A percentile compares a stretch with the other conserved stretches of the same genome.
Evolutionary conservation across 75 land plant genomes (phyloP).

Genomic region (Selaginella tamariscina): DNA sequence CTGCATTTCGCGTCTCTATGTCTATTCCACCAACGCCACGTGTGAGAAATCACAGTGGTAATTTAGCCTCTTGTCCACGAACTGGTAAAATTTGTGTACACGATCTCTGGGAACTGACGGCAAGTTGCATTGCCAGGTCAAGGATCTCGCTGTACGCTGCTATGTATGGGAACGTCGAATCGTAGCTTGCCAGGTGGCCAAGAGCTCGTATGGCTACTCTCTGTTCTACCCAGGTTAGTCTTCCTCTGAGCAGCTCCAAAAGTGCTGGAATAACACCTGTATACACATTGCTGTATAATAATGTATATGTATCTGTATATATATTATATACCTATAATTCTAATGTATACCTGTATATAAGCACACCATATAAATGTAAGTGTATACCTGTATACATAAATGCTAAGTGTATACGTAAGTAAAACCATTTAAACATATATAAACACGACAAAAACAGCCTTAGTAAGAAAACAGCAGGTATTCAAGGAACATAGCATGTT

Average conservation of each 20-base stretch:
- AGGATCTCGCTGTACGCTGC: conserved; percentile 33
- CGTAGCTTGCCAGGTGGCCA: conserved; percentile 56
- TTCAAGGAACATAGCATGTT: too few species aligned
- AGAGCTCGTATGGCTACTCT: conserved; percentile 66
- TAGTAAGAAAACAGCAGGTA: too few species aligned
- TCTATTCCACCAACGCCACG: conserved; percentile 47
- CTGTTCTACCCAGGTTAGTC: conserved; percentile 72
- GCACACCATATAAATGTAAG: too few species aligned
- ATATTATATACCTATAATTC: too few species aligned
- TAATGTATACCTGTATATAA: too few species aligned
- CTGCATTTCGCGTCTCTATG: conserved; percentile 50
- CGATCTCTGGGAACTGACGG: conserved; percentile 42
- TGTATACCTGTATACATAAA: too few species aligned
- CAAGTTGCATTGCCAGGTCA: conserved; percentile 40
- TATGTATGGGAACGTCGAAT: conserved; percentile 34
- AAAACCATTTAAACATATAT: too few species aligned
- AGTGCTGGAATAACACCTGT: conserved; percentile 46
- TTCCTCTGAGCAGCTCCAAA: conserved; percentile 57
- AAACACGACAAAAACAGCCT: too few species aligned
- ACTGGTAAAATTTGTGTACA: conserved; percentile 31
- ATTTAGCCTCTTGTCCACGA: conserved; percentile 23
- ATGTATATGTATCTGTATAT: too few species aligned
- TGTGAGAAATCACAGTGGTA: conserved; percentile 60
- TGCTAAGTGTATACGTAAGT: too few species aligned
- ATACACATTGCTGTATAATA: not conserved